Conservation (phyloP, 257 asterid species). For the Penstemon newberryi region DNA sequence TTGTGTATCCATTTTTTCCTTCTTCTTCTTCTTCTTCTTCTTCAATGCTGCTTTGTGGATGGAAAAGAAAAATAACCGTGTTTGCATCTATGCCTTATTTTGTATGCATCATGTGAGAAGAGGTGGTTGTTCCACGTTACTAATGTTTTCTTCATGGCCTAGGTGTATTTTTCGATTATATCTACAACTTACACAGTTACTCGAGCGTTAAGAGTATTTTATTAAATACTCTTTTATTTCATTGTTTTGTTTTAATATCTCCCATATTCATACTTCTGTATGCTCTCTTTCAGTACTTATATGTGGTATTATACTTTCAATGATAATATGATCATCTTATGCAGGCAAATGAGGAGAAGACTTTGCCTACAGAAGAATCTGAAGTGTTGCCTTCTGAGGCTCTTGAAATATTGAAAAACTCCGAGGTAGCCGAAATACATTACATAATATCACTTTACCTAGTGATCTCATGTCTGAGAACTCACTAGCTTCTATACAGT, state of each 20-base stretch:
- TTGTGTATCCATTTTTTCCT: neutral
- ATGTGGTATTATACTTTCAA: constrained; percentile 6
- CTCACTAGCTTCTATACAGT: constrained; percentile 7
- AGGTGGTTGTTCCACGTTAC: neutral
- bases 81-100: neutral
- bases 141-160: neutral
- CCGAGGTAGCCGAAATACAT: constrained; percentile 28
- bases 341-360: constrained; percentile 56
- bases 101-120: neutral
- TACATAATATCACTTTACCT: too few species aligned
- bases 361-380: constrained; percentile 45
- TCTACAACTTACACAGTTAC: constrained; percentile 2
- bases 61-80: neutral
- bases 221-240: neutral
- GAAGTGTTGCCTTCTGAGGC: constrained; percentile 46
- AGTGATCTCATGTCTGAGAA: too few species aligned
- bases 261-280: constrained; percentile 3
- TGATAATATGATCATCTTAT: constrained; percentile 22
- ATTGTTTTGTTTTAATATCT: constrained; percentile 1
- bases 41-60: constrained; percentile 7
- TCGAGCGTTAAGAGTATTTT: neutral
- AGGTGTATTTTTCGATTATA: neutral
- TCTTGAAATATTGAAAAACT: constrained; percentile 36
- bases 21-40: neutral
- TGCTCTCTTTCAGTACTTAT: constrained; percentile 2